Evolutionary conservation across 768 basidiomycete species (phyloP).

Genomic region (Hypholoma fasciculare): DNA sequence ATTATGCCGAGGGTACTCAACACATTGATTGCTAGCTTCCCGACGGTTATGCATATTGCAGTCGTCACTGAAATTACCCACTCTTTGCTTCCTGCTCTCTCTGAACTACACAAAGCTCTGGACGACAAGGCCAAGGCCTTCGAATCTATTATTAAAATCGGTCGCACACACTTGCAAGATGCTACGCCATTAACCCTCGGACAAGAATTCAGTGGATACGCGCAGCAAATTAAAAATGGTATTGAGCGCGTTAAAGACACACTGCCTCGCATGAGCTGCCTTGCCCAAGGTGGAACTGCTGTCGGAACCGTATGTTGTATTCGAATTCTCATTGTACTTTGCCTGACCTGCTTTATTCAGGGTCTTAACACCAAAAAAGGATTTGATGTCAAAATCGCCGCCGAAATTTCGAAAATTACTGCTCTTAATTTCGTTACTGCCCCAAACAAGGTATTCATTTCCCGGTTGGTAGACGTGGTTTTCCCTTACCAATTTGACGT

Average conservation of each 20-base stretch:
- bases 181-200: slow-evolving; percentile 97
- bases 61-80: slow-evolving; percentile 86
- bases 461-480: not conserved
- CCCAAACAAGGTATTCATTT: slow-evolving; percentile 82
- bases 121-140: slow-evolving; percentile 82
- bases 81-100: slow-evolving; percentile 82
- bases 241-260: slow-evolving; percentile 82
- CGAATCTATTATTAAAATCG: slow-evolving; percentile 95
- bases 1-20: not conserved
- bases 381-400: slow-evolving; percentile 93
- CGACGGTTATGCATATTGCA: slow-evolving; percentile 98
- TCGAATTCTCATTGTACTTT: not conserved
- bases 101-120: slow-evolving; percentile 81
- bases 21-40: slow-evolving; percentile 62
- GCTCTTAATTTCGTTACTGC: slow-evolving; percentile 93
- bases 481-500: slow-evolving; percentile 1
- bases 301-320: slow-evolving; percentile 83
- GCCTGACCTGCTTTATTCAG: slow-evolving; percentile 38
- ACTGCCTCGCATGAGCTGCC: slow-evolving; percentile 80
- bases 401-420: slow-evolving; percentile 88
- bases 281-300: slow-evolving; percentile 98
- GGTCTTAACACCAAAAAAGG: slow-evolving; percentile 97
- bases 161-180: slow-evolving; percentile 97
- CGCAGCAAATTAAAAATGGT: slow-evolving; percentile 89
- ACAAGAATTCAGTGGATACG: slow-evolving; percentile 99